A percentile compares a stretch with the other conserved stretches of the same genome.
Conservation (phyloP, 2,329 filamentous ascomycete species). For the Fusarium chaquense region DNA sequence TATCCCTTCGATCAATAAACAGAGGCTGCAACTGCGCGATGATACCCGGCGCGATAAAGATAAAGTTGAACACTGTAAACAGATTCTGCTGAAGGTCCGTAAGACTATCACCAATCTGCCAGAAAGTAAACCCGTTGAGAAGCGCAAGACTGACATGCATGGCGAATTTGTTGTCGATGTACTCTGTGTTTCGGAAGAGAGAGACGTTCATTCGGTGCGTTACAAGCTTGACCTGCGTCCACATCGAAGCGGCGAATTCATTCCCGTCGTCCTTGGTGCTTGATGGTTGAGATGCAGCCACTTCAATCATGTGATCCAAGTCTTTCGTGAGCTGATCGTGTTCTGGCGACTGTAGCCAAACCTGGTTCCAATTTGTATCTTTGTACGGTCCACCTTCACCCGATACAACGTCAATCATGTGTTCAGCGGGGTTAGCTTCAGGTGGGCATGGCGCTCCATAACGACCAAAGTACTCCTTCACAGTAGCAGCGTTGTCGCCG, state of each 20-base stretch:
- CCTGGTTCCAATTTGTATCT: neutral
- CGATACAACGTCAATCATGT: neutral
- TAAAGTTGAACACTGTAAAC: neutral
- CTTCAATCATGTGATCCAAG: neutral
- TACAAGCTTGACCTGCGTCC: neutral
- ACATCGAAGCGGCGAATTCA: neutral
- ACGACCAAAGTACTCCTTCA: neutral
- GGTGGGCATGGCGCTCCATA: neutral
- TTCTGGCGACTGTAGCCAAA: neutral
- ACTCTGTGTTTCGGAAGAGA: neutral
- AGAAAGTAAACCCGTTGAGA: neutral
- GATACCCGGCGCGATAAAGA: neutral
- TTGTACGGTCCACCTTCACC: neutral
- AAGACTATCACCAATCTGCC: neutral
- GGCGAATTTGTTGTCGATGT: neutral
- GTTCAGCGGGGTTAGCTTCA: neutral
- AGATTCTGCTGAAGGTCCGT: neutral
- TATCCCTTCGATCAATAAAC: neutral
- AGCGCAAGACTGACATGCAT: neutral
- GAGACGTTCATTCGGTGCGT: neutral
- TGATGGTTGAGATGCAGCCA: neutral
- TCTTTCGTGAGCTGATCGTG: neutral
- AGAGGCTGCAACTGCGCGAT: neutral
- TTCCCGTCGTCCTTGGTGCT: neutral
- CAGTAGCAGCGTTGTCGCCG: neutral